Evolutionary conservation across 306 rosid species (phyloP).

Genomic region (Glycine latifolia): DNA sequence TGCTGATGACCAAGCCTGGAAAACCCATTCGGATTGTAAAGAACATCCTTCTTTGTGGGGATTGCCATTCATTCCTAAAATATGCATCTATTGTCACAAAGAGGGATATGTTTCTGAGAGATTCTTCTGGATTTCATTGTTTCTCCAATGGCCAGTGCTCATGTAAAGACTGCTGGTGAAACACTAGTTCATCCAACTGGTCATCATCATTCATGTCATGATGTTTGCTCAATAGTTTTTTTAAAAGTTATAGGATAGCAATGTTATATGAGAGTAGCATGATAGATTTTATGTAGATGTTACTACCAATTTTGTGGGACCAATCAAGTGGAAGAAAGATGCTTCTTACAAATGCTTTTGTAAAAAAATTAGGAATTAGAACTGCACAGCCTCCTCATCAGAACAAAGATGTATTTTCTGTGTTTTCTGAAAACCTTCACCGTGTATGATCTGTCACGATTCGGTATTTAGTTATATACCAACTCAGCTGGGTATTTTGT

Average conservation of each 20-base stretch:
- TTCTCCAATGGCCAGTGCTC: constrained; percentile 83
- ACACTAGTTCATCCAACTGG: constrained; percentile 8
- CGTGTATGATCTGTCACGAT: not conserved
- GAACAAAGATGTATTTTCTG: not conserved
- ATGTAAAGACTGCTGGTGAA: constrained; percentile 79
- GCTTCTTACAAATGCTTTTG: not conserved
- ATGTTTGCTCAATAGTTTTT: constrained; percentile 14
- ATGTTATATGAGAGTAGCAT: not conserved
- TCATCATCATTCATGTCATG: constrained; percentile 11
- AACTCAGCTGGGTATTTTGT: not conserved
- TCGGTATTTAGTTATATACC: no score
- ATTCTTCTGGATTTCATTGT: constrained; percentile 86
- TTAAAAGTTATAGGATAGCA: constrained; percentile 13
- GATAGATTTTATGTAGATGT: not conserved
- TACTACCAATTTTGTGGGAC: not conserved
- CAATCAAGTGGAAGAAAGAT: constrained; percentile 7
- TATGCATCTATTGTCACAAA: constrained; percentile 68
- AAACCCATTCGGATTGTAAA: constrained; percentile 75
- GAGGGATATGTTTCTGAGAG: constrained; percentile 73
- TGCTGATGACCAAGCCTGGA: constrained; percentile 68
- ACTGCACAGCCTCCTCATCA: not conserved
- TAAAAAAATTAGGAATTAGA: not conserved
- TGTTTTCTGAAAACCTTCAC: not conserved
- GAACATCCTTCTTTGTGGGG: constrained; percentile 84
- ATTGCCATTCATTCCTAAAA: constrained; percentile 84